These are phyloP conservation scores for Apiotrichum domesticum DNA, from an alignment of 1,284 basidiomycete species.

Conservation along the genomic window DNA sequence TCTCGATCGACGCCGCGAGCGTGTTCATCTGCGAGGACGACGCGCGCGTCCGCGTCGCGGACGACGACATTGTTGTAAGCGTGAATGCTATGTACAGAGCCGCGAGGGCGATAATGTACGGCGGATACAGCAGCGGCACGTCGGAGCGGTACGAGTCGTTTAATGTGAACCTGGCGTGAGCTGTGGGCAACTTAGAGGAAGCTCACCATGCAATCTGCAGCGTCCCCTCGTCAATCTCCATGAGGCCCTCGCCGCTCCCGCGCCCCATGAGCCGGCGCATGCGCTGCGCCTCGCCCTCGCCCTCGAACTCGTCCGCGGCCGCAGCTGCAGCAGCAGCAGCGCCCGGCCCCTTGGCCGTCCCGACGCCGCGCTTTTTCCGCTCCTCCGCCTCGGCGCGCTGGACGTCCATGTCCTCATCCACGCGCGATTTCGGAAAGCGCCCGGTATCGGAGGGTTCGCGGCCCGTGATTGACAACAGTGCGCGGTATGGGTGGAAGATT, in stretches of 20 bases:
- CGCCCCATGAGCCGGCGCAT: slow-evolving; percentile 39
- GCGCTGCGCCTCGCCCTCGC: slow-evolving; percentile 34
- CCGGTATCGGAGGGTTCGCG: slow-evolving; percentile 46
- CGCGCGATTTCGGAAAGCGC: slow-evolving; percentile 27
- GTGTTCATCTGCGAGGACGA: slow-evolving; percentile 44
- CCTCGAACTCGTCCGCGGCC: slow-evolving; percentile 16
- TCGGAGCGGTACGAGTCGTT: slow-evolving; percentile 94
- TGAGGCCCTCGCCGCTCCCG: slow-evolving; percentile 44
- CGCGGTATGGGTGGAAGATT: slow-evolving; percentile 90
- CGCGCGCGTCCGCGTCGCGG: slow-evolving; percentile 38
- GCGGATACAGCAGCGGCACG: slow-evolving; percentile 82
- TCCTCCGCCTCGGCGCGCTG: slow-evolving; percentile 20
- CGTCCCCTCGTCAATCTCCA: slow-evolving; percentile 49
- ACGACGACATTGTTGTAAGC: slow-evolving; percentile 34
- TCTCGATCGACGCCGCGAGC: slow-evolving; percentile 48
- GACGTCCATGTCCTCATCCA: slow-evolving; percentile 41
- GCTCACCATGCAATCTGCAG: slow-evolving; percentile 52
- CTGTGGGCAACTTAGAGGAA: background rate
- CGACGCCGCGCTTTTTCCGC: slow-evolving; percentile 30
- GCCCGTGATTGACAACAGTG: slow-evolving; percentile 68
- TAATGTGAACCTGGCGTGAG: slow-evolving; percentile 72
- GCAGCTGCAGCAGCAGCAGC: slow-evolving; percentile 3
- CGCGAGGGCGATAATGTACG: slow-evolving; percentile 86
- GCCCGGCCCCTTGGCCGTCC: slow-evolving; percentile 10
- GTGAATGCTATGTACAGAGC: slow-evolving; percentile 77